phyloP scores from a whole-genome alignment of 192 early-diverging fungal species.

The Radiomyces spectabilis region DNA sequence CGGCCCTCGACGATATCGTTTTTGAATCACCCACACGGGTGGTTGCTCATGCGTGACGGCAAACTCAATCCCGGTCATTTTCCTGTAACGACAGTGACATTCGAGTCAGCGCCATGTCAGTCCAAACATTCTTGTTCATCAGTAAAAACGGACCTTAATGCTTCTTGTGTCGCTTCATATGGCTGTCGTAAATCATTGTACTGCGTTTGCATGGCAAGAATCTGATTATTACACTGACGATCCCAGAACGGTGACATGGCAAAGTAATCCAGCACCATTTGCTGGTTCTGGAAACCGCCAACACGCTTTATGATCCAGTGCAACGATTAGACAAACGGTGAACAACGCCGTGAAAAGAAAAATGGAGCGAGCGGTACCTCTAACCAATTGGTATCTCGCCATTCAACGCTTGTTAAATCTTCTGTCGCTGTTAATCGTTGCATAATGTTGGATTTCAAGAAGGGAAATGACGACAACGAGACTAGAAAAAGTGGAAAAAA shows the following conservation, averaged over 20 bases:
- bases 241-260: constrained; percentile 80
- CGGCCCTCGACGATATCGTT: constrained; percentile 47
- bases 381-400: constrained; percentile 56
- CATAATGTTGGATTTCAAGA: too few relatives aligned
- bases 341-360: too few relatives aligned
- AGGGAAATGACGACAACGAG: too few relatives aligned
- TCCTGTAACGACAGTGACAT: constrained; percentile 25
- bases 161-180: constrained; percentile 39
- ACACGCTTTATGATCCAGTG: constrained; percentile 39
- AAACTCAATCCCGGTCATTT: constrained; percentile 76
- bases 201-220: constrained; percentile 76
- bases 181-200: constrained; percentile 60
- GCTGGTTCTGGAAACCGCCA: constrained; percentile 58
- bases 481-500: too few relatives aligned
- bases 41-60: constrained; percentile 59
- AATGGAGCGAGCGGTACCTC: constrained; percentile 13
- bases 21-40: constrained; percentile 66
- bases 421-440: constrained; percentile 18
- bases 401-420: constrained; percentile 54
- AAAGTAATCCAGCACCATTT: constrained; percentile 78
- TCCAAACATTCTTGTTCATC: too few relatives aligned
- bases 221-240: constrained; percentile 66
- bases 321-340: too few relatives aligned
- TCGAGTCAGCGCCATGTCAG: neutral
- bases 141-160: constrained; percentile 5